Evolutionary conservation across 106 monocot species (phyloP), one percentile per base, ranked within the genome.

Genomic region (Platanthera zijinensis): DNA sequence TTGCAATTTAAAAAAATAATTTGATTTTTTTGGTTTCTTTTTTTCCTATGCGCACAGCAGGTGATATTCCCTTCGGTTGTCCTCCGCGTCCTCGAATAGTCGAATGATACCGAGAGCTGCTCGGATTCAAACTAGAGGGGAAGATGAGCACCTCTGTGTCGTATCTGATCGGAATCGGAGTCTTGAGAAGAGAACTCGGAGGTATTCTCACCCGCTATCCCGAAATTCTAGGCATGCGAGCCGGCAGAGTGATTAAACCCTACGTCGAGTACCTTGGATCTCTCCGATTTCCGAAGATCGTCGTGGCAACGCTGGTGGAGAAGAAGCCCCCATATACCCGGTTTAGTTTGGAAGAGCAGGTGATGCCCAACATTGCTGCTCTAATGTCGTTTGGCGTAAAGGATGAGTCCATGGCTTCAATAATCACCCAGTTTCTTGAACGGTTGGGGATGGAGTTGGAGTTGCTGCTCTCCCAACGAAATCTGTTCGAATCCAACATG

Each of bases 61-160:
- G n/a, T n/a, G n/a, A n/a, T n/a, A n/a, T n/a, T n/a, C n/a, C n/a
- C n/a, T n/a, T n/a, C n/a, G n/a, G n/a, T n/a, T n/a, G n/a, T 99
- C 4, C 92, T 94, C 8, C 75, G 87, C 0, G 97, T 99, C 45
- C 86, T 99, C 48, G 97, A 99, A 83, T 76, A n/a, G n/a, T n/a
- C n/a, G n/a, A n/a, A n/a, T n/a, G 73, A 68, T 99, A 99, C 79
- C 97, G 92, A 8, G 94, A 99, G 85, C 45, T 99, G 18, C 89
- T 99, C 3, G 94, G 97, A 9, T 99, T 94, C 85, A 99, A 99
- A 74, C 53, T 99, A 50, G 97, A 99, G 64, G 97, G 97, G 1
- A 99, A 94, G 3, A 99, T 99, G 94, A 99, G 97, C 85, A 99
- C 97, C 6, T 99, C 94, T 1, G 89, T 99, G 8, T 94, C 97